phyloP scores from a whole-genome alignment of 169 alveolate genomes.

The Plasmodium coatneyi region DNA sequence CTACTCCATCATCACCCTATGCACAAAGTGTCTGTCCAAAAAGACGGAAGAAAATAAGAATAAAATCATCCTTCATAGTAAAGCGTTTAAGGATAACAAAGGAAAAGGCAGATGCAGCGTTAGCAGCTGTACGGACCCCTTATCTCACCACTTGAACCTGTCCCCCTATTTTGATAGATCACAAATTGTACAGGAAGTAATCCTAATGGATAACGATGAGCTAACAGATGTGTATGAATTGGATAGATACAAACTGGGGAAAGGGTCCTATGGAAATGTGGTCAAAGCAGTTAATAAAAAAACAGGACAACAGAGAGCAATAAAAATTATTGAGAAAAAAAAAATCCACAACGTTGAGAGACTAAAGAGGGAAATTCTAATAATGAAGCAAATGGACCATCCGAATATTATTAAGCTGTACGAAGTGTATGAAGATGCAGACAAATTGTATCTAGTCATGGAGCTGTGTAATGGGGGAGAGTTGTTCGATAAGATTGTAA shows the following conservation, averaged over 20 bases:
- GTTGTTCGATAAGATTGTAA: slow-evolving; percentile 95
- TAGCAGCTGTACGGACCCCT: slow-evolving; percentile 6
- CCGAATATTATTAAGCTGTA: slow-evolving; percentile 92
- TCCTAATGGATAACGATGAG: slow-evolving; percentile 79
- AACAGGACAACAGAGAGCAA: slow-evolving; percentile 90
- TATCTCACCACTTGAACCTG: slow-evolving; percentile 8
- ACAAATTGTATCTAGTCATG: slow-evolving; percentile 92
- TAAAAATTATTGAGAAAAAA: slow-evolving; percentile 89
- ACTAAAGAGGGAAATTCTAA: slow-evolving; percentile 90
- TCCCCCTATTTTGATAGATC: slow-evolving; percentile 83
- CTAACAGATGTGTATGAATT: slow-evolving; percentile 89
- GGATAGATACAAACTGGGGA: slow-evolving; percentile 87
- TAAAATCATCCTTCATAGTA: slow-evolving; percentile 37
- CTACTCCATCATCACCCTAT: slow-evolving; percentile 47
- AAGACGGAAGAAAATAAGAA: slow-evolving; percentile 49
- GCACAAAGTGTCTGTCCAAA: slow-evolving; percentile 60
- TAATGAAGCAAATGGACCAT: slow-evolving; percentile 93
- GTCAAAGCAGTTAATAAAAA: slow-evolving; percentile 89
- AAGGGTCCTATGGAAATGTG: slow-evolving; percentile 92
- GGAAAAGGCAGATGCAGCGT: slow-evolving; percentile 23
- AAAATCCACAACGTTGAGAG: slow-evolving; percentile 89
- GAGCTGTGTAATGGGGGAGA: slow-evolving; percentile 97
- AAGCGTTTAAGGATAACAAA: slow-evolving; percentile 48
- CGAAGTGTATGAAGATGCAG: slow-evolving; percentile 93
- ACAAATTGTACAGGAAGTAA: slow-evolving; percentile 79